Evolutionary conservation across 768 basidiomycete genomes (phyloP), one percentile per base, ranked within the genome.

Genomic region (Royoungia palumana): DNA sequence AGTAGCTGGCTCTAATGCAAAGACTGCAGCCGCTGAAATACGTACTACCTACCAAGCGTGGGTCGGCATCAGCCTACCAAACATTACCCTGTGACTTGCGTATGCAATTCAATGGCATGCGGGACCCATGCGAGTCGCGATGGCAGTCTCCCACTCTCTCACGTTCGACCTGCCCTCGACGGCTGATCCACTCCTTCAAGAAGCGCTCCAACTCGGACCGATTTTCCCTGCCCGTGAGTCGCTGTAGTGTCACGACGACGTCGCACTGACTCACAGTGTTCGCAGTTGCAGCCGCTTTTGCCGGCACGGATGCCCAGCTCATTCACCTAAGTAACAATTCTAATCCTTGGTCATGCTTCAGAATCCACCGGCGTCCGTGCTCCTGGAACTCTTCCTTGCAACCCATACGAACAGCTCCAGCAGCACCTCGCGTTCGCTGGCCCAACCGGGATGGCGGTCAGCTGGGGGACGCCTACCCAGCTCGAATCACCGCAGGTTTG

Each of bases 311-410:
- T 2, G 55, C 63, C 6, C 63, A 62, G 42, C 46, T 47, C 28
- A 56, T 63, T 35, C 52, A 62, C 17, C 36, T 55, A 2, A 35
- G 51, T 35, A 44, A 56, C 30, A 42, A 1, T 1, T 54, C 62
- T 0, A 50, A 42, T 20, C 54, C 45, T 1, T 46, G 36, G 13
- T 63, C 63, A 2, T 64, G 63, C 42, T 43, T 64, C 16, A 40
- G 63, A 64, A 51, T 64, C 63, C 1, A 65, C 56, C 0, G 63
- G 63, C 14, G 63, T 63, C 17, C 63, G 65, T 17, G 51, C 65
- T 17, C 63, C 63, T 28, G 63, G 63, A 2, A 49, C 58, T 2
- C 47, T 64, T 28, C 63, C 62, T 2, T 64, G 62, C 45, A 64
- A 64, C 43, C 63, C 63, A 2, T 47, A 56, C 16, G 63, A 64